These are phyloP conservation scores for Leucocoprinus sp. DNA, from an alignment of 768 basidiomycete genomes.

Conservation along the genomic window DNA sequence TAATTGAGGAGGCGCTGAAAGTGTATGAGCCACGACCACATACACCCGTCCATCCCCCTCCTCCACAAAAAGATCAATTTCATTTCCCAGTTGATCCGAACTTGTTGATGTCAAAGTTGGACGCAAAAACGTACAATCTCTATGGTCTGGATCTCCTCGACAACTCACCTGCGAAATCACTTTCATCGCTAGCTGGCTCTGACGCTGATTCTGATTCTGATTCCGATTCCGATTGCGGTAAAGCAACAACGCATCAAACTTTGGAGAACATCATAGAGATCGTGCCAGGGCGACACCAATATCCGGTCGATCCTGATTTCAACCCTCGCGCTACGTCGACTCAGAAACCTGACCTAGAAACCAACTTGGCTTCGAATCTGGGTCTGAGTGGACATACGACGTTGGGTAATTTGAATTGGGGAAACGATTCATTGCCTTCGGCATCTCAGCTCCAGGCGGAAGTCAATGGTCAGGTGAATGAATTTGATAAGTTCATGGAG, in stretches of 20 bases:
- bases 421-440: conserved; percentile 6
- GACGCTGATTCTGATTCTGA: conserved; percentile 19
- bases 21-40: conserved; percentile 11
- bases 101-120: background rate
- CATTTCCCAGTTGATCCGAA: background rate
- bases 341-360: conserved; percentile 13
- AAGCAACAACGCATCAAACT: conserved; percentile 7
- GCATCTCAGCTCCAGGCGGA: conserved; percentile 33
- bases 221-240: conserved; percentile 16
- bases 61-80: conserved; percentile 27
- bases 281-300: conserved; percentile 2
- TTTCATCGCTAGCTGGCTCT: conserved; percentile 23
- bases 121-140: conserved; percentile 7
- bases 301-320: conserved; percentile 13
- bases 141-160: conserved; percentile 12
- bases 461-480: conserved; percentile 40
- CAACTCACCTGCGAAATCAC: conserved; percentile 21
- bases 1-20: background rate
- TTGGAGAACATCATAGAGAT: background rate
- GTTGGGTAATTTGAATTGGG: background rate
- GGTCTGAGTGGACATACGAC: background rate
- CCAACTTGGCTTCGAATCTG: background rate
- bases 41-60: conserved; percentile 19
- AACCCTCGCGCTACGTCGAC: conserved; percentile 24
- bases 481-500: conserved; percentile 45